phyloP scores from a whole-genome alignment of 1,284 basidiomycete genomes.

The Ganoderma resinaceum region DNA sequence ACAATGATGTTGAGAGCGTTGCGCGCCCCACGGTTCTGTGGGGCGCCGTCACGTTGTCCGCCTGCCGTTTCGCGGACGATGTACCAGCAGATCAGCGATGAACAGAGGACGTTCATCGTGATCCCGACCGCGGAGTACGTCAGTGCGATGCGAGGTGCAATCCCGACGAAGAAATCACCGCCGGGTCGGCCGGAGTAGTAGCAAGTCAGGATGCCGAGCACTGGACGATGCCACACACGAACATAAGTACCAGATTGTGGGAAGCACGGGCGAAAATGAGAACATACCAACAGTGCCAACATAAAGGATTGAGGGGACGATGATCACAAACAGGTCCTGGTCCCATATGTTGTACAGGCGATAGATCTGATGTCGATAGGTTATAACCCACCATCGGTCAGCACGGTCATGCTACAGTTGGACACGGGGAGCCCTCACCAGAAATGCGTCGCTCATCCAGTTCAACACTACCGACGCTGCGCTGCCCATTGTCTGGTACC shows the following conservation, averaged over 20 bases:
- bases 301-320: constrained; percentile 14
- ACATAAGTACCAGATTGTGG: background rate
- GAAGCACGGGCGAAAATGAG: background rate
- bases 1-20: constrained; percentile 18
- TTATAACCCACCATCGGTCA: background rate
- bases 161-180: constrained; percentile 22
- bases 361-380: constrained; percentile 14
- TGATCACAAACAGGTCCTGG: background rate
- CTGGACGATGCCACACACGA: background rate
- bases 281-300: constrained; percentile 17
- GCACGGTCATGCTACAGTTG: background rate
- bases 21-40: background rate
- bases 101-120: constrained; percentile 22
- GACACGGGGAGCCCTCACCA: constrained; percentile 17
- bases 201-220: constrained; percentile 11
- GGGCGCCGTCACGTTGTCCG: background rate
- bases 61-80: constrained; percentile 15
- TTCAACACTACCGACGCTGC: constrained; percentile 23
- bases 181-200: constrained; percentile 16
- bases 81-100: constrained; percentile 26
- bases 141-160: constrained; percentile 19
- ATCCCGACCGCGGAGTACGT: constrained; percentile 20
- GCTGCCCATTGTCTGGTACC: constrained; percentile 32
- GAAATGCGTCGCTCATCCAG: constrained; percentile 23
- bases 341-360: constrained; percentile 23